These are phyloP conservation scores for Chalciporus piperatoides DNA, from an alignment of 1,284 basidiomycete genomes.

Conservation along the genomic window DNA sequence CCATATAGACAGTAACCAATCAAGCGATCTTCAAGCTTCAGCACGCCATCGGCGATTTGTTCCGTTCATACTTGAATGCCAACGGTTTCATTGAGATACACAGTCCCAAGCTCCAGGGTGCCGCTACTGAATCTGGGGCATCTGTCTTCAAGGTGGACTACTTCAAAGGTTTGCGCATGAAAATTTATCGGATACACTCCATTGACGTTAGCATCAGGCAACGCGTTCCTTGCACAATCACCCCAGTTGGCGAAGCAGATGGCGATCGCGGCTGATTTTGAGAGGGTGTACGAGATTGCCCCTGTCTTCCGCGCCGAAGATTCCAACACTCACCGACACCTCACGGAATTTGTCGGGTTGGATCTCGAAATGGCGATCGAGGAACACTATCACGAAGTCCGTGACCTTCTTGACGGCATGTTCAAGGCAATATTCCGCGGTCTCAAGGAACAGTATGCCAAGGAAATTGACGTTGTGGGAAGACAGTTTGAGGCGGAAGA, in stretches of 20 bases:
- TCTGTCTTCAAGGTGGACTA: constrained; percentile 98
- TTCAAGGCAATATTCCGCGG: constrained; percentile 83
- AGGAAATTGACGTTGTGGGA: constrained; percentile 79
- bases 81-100: constrained; percentile 93
- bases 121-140: constrained; percentile 95
- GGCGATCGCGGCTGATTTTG: constrained; percentile 98
- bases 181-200: background rate
- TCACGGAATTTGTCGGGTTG: constrained; percentile 98
- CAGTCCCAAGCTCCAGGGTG: constrained; percentile 95
- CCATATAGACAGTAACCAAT: constrained; percentile 81
- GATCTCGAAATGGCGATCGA: constrained; percentile 99
- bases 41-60: constrained; percentile 83
- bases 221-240: constrained; percentile 92
- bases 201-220: constrained; percentile 45
- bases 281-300: constrained; percentile 96
- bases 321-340: constrained; percentile 95
- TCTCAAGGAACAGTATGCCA: constrained; percentile 71
- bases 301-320: constrained; percentile 98
- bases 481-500: constrained; percentile 90
- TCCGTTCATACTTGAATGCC: constrained; percentile 80
- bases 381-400: constrained; percentile 96
- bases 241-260: constrained; percentile 99
- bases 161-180: constrained; percentile 76
- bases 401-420: constrained; percentile 83
- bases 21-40: constrained; percentile 96